phyloP scores from a whole-genome alignment of 2,329 filamentous ascomycete genomes.

The Albophoma yamanashiensis region DNA sequence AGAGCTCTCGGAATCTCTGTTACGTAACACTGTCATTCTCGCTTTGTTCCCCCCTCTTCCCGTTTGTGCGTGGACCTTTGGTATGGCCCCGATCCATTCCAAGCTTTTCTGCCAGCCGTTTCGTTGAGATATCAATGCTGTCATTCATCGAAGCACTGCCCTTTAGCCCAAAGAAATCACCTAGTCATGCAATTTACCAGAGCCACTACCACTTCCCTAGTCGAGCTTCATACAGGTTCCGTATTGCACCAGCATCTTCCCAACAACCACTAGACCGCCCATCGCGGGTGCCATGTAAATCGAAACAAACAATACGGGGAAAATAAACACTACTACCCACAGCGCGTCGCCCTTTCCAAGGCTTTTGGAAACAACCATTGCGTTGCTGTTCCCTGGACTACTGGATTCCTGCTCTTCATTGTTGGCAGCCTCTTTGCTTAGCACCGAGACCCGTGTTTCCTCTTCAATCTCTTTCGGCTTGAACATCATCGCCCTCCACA shows the following conservation, averaged over 20 bases:
- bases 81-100: too few species aligned
- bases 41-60: too few species aligned
- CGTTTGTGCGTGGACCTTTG: too few species aligned
- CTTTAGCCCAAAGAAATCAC: too few species aligned
- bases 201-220: too few species aligned
- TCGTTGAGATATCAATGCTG: too few species aligned
- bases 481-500: background rate
- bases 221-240: slow-evolving; percentile 1
- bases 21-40: too few species aligned
- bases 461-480: background rate
- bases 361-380: background rate
- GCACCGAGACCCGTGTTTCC: too few species aligned
- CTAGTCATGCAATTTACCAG: too few species aligned
- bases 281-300: slow-evolving; percentile 2
- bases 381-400: background rate
- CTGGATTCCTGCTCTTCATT: background rate
- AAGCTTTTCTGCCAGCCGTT: too few species aligned
- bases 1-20: too few species aligned
- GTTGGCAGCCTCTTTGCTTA: background rate
- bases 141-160: too few species aligned
- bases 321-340: background rate
- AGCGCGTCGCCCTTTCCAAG: background rate
- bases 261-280: slow-evolving; percentile 1
- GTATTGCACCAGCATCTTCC: slow-evolving; percentile 1
- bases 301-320: background rate